Base-by-base conservation (phyloP, 1,139 yeast genomes). In the Hanseniaspora gamundiae region DNA sequence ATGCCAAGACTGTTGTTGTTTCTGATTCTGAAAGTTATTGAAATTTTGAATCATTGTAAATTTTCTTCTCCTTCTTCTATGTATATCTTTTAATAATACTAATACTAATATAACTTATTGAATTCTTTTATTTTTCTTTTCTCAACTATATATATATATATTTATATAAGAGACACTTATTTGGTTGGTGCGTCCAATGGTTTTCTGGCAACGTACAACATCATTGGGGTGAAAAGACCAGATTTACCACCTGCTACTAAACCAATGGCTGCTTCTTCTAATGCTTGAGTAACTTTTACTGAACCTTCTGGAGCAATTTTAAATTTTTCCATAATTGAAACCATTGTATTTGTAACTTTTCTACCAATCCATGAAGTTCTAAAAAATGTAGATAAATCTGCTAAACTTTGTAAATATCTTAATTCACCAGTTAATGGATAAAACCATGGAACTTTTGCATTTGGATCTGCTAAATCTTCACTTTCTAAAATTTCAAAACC, bases 261-360 rank as follows among this genome's bases (percentile, higher is more conserved):
- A 65, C 88, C 88, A 51, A 88, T 79, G 47, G 98, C 98, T 51
- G 98, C 98, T 61, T 88, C 94, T 69, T 91, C 98, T 55, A 91
- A 76, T 33, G 97, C 96, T 51, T 69, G 72, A 38, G 97, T 86
- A 51, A 91, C 97, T 69, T 85, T 80, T 62, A 73, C 75, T 42
- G 97, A 84, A 48, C 95, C 98, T 66, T 82, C 78, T 61, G 98
- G 97, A 42, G 96, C 97, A 49, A 91, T 58, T 45, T 95, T 93
- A 33, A 87, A 43, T 60, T 68, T 78, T 69, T 91, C 99, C 73
- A 91, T 67, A 33, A 80, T 55, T 35, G 88, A 84, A 49, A 91
- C 91, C 51, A 80, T 70, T 56, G 74, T 76, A 55, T 88, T 85
- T 51, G 98, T 91, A 60, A 87, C 55, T 56, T 73, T 69, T 73